Base-by-base conservation (phyloP, 2,329 filamentous ascomycete species). In the Fusarium xylarioides region DNA sequence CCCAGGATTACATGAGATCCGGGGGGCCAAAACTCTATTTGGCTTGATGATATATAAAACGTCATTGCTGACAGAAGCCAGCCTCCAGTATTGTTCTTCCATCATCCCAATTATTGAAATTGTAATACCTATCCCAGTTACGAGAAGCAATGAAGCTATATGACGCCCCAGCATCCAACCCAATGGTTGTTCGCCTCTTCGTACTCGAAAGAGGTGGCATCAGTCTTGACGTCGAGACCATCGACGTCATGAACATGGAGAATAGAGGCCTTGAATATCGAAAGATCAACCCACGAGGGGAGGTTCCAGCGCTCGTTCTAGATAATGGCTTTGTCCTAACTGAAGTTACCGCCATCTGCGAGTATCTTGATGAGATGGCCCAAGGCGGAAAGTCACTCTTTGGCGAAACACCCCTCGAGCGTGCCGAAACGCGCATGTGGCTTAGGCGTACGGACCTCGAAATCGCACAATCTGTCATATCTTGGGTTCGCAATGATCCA, bases 171-270 rank as follows among this genome's bases (percentile, higher is more conserved):
- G 70, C 46, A 15, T 42, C 60, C 15, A 71, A 74, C 55, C 61
- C 68, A 2, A 52, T 46, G 19, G 56, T 61, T 10, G 65, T 68
- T 21, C 68, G 71, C 5, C 62, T 74, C 19, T 74, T 72, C 42
- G 40, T 71, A 21, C 42, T 74, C 2, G 72, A 74, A 35, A 72
- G 72, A 14, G 62, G 71, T 2, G 62, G 68, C 21, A 42, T 72
- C 1, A 37, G 19, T 2, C 42, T 74, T 4, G 65, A 70, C 5
- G 53, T 70, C 4, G 21, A 74, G n/a, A 40, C 26, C 1, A 26
- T 71, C 11, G 64, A 74, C 43, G 56, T 74, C 30, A 60, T 71
- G 46, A 69, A 10, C 2, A 37, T 65, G 19, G 55, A 74, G n/a
- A 74, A 74, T 1, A 58, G 72, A 42, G 47, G 59, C 7, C 62